Conservation (phyloP, 78 protist species). For the Thecamonas trahens region DNA sequence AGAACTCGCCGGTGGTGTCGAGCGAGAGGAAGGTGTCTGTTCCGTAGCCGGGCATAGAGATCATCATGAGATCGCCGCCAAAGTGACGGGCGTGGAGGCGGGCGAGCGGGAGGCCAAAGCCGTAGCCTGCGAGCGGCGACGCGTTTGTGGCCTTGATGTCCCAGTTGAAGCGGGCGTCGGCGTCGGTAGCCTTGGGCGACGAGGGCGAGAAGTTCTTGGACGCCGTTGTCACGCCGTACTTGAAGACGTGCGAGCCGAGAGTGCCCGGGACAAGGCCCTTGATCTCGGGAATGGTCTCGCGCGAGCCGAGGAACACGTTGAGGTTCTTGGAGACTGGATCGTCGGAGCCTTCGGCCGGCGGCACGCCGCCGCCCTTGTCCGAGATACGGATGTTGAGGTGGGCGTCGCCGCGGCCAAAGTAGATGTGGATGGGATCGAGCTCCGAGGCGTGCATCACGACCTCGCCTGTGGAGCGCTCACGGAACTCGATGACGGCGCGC, state of each 20-base stretch:
- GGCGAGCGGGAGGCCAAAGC: slow-evolving; percentile 63
- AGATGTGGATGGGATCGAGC: slow-evolving; percentile 1
- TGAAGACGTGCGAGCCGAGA: slow-evolving; percentile 18
- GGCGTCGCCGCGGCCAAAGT: slow-evolving; percentile 33
- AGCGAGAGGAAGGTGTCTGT: slow-evolving; percentile 49
- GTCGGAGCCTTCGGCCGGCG: too few species aligned
- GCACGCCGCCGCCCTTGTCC: slow-evolving; percentile 76
- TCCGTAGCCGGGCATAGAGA: slow-evolving; percentile 48
- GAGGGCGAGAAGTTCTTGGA: too few species aligned
- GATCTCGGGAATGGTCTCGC: too few species aligned
- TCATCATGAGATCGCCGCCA: slow-evolving; percentile 53
- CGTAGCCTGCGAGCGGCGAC: slow-evolving; percentile 62
- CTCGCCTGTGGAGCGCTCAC: not conserved
- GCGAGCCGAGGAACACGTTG: too few species aligned
- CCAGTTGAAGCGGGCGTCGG: not conserved
- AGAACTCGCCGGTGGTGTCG: slow-evolving; percentile 69
- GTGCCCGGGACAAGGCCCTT: too few species aligned
- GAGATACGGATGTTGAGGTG: slow-evolving; percentile 34
- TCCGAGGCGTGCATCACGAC: not conserved
- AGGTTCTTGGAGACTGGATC: too few species aligned
- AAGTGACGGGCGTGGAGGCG: slow-evolving; percentile 45
- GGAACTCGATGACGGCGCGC: slow-evolving; percentile 18
- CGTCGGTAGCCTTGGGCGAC: too few species aligned
- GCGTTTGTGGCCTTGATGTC: slow-evolving; percentile 1
- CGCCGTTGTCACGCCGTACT: slow-evolving; percentile 61